phyloP scores from a whole-genome alignment of 1,284 basidiomycete species.

The Sanghuangporus weigelae region DNA sequence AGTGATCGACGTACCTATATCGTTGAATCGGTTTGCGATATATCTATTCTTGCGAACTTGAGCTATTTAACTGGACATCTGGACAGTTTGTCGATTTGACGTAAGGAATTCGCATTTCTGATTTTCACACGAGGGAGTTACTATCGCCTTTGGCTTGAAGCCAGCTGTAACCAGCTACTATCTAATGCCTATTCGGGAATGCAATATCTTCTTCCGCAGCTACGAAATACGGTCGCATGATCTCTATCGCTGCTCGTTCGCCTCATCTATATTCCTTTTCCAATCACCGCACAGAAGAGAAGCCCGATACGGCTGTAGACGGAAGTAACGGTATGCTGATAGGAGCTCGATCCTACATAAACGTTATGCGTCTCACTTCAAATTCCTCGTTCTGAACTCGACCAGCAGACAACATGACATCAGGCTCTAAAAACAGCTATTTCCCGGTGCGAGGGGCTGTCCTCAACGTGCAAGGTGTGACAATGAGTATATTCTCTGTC shows the following conservation, averaged over 20 bases:
- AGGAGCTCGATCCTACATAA: background rate
- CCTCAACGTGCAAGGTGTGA: slow-evolving; percentile 23
- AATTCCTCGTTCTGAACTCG: background rate
- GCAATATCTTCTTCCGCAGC: background rate
- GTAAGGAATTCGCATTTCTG: too few relatives aligned
- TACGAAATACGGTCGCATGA: background rate
- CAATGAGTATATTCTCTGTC: slow-evolving; percentile 58
- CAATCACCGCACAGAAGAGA: background rate
- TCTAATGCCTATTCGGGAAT: background rate
- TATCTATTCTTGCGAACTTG: too few relatives aligned
- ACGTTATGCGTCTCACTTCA: background rate
- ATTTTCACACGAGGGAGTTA: too few relatives aligned
- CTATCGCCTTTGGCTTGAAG: too few relatives aligned
- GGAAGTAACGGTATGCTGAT: background rate
- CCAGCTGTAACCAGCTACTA: too few relatives aligned
- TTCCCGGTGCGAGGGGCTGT: background rate
- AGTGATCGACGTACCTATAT: background rate
- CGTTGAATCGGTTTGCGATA: background rate
- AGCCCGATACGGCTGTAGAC: background rate
- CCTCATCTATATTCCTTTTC: background rate
- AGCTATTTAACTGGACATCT: too few relatives aligned
- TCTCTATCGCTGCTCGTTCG: background rate
- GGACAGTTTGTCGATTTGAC: too few relatives aligned
- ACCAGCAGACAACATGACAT: background rate
- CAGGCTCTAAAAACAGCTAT: background rate